Evolutionary conservation across 805 yeast genomes (phyloP), one percentile per base, ranked within the genome.

Genomic region (Yueomyces sinensis): DNA sequence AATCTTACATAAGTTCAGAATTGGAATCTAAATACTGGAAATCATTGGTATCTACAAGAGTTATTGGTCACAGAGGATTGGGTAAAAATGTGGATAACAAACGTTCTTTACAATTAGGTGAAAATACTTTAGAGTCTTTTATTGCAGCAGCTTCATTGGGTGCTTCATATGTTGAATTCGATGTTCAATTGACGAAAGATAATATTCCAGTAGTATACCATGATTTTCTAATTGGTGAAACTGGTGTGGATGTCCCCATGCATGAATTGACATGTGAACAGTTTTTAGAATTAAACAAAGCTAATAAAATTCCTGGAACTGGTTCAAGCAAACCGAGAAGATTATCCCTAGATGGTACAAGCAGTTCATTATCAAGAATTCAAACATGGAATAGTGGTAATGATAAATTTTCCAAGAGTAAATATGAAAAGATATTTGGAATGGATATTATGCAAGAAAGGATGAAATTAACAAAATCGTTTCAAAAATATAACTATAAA

Each of bases 201-300:
- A 66, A 66, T 43, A 76, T 83, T 9, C 96, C 97, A 3, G 97
- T 89, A 5, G 81, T 89, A 20, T 89, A 89, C 50, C 97, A 89
- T 56, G 97, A 89, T 53, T 89, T 89, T 51, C 55, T 83, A 30
- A 95, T 89, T 33, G 94, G 95, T 2, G 97, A 89, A 50, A 76
- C 94, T 5, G 97, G 97, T 14, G 84, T 82, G 33, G 97, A 89
- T 59, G 79, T 87, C 33, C 96, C 97, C 3, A 87, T 89, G 95
- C 95, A 87, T 58, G 74, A 79, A 20, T 62, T 89, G 49, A 87
- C 97, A 0, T 64, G 76, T 17, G 96, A 89, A 52, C 97, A 89
- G 56, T 89, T 89, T 45, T 60, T 82, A 50, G 71, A 74, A 20
- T 66, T 56, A 49, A 65, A 65, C 34, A 59, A 57, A 28, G 45